These are phyloP conservation scores for Penicillium glabrum DNA, from an alignment of 2,329 filamentous ascomycete genomes.

Conservation along the genomic window DNA sequence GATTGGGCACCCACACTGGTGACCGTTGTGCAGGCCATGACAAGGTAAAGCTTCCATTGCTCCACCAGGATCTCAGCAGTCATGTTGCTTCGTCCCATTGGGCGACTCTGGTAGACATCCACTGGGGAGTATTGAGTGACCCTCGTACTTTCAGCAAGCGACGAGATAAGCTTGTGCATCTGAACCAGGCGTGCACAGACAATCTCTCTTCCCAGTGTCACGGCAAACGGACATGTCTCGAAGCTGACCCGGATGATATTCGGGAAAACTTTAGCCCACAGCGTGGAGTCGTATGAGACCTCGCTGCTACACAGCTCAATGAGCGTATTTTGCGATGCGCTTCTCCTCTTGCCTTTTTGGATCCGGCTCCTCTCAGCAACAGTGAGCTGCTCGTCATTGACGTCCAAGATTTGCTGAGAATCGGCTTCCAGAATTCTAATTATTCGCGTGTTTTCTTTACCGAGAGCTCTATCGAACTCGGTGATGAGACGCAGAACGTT, in stretches of 20 bases:
- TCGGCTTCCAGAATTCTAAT: slow-evolving; percentile 92
- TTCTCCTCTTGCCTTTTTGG: slow-evolving; percentile 84
- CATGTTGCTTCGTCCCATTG: slow-evolving; percentile 54
- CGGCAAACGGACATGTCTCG: slow-evolving; percentile 86
- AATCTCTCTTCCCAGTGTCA: slow-evolving; percentile 85
- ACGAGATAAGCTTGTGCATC: slow-evolving; percentile 83
- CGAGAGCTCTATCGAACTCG: slow-evolving; percentile 87
- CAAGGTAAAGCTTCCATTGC: slow-evolving; percentile 96
- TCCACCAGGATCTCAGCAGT: slow-evolving; percentile 88
- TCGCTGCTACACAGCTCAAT: slow-evolving; percentile 96
- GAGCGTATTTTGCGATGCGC: slow-evolving; percentile 78
- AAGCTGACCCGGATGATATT: slow-evolving; percentile 89
- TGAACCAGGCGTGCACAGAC: slow-evolving; percentile 90
- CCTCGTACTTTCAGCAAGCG: slow-evolving; percentile 71
- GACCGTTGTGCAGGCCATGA: slow-evolving; percentile 94
- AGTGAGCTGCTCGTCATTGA: slow-evolving; percentile 80
- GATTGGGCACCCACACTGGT: slow-evolving; percentile 72
- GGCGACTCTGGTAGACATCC: slow-evolving; percentile 39
- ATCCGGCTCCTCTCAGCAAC: slow-evolving; percentile 90
- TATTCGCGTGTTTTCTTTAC: slow-evolving; percentile 75
- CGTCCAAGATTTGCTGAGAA: slow-evolving; percentile 82
- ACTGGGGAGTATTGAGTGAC: slow-evolving; percentile 44
- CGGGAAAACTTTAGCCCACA: slow-evolving; percentile 98
- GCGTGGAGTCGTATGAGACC: slow-evolving; percentile 85
- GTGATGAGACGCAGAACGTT: slow-evolving; percentile 88